Evolutionary conservation across 306 rosid genomes (phyloP), one percentile per base, ranked within the genome.

Genomic region (Gillenia trifoliata): DNA sequence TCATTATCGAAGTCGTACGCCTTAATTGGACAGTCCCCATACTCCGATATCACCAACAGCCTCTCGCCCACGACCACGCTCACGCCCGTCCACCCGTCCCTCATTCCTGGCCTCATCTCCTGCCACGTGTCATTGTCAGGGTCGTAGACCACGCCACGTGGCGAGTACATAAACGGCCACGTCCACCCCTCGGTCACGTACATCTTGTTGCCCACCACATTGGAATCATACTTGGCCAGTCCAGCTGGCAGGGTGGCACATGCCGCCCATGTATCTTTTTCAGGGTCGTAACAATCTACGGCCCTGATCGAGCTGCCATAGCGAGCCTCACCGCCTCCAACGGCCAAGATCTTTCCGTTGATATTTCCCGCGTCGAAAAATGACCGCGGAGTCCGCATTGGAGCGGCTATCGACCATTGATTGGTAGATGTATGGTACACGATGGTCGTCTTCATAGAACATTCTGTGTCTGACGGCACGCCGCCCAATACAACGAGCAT

Each of bases 101-200:
- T 84, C 94, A 89, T 81, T 17, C 83, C 90, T 0, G 5, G 2
- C 23, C 79, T 61, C 90, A 87, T 85, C 74, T 64, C 82, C 11
- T 30, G 66, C 97, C 97, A 91, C 76, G 70, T 63, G 85, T 87
- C 85, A 0, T 7, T 23, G 10, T 47, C 83, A 0, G 28, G 41
- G 4, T 87, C 83, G 74, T 89, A 91, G 2, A 75, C 74, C 54
- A 64, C 62, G 0, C 91, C 91, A 1, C 87, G 72, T 11, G 94
- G 97, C 11, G 86, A 66, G 9, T 52, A 40, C 78, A 43, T 77
- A 19, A 89, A 87, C 3, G 94, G 92, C 97, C 94, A 91, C 74
- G 83, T 60, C 97, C 94, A 91, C 41, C 97, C 97, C 38, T 91
- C 94, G 30, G 94, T 91, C 1, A 89, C 84, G 59, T 76, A 89